Evolutionary conservation across 768 basidiomycete species (phyloP).

Genomic region (Hydnum rufescens): DNA sequence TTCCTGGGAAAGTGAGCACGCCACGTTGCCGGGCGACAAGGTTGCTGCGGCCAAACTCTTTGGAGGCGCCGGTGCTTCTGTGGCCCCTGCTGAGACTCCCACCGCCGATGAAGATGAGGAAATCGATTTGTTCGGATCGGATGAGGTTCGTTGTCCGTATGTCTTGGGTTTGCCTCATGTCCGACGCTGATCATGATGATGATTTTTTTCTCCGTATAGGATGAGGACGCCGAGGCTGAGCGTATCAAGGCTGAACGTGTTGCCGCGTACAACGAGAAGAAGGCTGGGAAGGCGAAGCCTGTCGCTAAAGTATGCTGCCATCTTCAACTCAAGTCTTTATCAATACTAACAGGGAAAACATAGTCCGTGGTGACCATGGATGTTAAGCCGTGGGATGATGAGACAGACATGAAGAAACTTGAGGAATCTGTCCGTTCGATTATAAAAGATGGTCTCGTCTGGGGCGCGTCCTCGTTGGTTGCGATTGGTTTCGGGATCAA

Average conservation of each 20-base stretch:
- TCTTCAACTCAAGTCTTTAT: neutral
- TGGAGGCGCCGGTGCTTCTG: conserved; percentile 24
- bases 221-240: conserved; percentile 74
- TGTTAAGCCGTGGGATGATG: conserved; percentile 99
- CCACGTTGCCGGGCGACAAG: conserved; percentile 66
- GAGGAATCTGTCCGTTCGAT: conserved; percentile 73
- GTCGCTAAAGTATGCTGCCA: conserved; percentile 50
- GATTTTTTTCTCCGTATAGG: conserved; percentile 2
- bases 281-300: conserved; percentile 76
- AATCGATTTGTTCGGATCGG: conserved; percentile 74
- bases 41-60: conserved; percentile 58
- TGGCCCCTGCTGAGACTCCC: conserved; percentile 25
- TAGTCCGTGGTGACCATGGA: conserved; percentile 96
- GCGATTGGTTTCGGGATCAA: conserved; percentile 83
- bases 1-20: conserved; percentile 64
- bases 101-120: conserved; percentile 40
- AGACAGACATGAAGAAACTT: conserved; percentile 85
- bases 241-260: conserved; percentile 79
- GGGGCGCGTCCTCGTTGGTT: conserved; percentile 88
- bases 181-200: neutral
- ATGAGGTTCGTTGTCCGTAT: conserved; percentile 25
- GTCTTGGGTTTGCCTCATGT: neutral
- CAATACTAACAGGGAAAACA: conserved; percentile 4
- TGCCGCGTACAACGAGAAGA: conserved; percentile 82
- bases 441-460: conserved; percentile 76